Base-by-base conservation (phyloP, 371 early-diverging fungal genomes). In the Batrachochytrium dendrobatidis region DNA sequence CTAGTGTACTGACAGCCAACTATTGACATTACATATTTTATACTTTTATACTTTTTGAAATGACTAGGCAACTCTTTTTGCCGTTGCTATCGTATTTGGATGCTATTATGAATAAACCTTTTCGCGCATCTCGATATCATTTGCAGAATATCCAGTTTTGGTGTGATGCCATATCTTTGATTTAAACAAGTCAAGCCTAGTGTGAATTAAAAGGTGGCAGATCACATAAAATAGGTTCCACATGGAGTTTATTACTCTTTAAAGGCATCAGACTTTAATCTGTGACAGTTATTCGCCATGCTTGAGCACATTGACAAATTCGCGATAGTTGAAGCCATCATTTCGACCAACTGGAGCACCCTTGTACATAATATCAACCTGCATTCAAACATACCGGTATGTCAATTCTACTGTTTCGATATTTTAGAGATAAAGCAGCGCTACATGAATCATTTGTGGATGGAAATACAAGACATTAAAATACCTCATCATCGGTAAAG, bases 301-400 rank as follows among this genome's bases (percentile, higher is more conserved):
- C 74, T 94, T 96, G 43, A 96, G 75, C 18, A 92, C 88, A 55
- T 91, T 76, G 0, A 90, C 91, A 76, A 90, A 94, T 55, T 92
- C 90, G 26, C 85, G 78, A 71, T 96, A 96, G 71, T 93, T 87
- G 70, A 95, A 91, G 53, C 85, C 79, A 28, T 87, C 86, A 34
- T 60, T 59, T 1, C 79, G 79, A 60, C 91, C 94, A 3, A 94
- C 73, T 0, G 87, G 84, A 1, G 90, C 84, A 3, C 93, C 93
- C 65, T 91, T 90, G 73, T 92, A 91, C 89, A 96, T 88, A 53
- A 88, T 86, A 63, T 93, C 95, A 0, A 93, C 88, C 89, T 88
- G 68, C 43, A 18, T 6, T 28, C 24, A 58, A 17, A 8, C 48
- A 17, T 10, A 8, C 20, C 49, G 22, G 22, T 8, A 49, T 20